These are phyloP conservation scores for Phytomonas francai DNA, from an alignment of 208 protist genomes.

Conservation along the genomic window DNA sequence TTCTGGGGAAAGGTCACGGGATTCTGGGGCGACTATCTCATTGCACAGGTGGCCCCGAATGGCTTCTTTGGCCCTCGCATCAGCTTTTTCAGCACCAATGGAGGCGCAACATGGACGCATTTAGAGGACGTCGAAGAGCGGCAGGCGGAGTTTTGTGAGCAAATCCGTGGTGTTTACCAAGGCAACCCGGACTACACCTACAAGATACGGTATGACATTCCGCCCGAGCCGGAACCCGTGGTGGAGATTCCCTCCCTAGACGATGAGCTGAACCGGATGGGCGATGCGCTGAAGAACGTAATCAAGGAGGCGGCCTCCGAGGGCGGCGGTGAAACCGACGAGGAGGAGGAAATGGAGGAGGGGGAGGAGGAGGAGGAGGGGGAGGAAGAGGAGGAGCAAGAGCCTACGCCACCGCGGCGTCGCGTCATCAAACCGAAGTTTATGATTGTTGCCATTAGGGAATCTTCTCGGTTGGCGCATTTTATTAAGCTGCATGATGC, in stretches of 20 bases:
- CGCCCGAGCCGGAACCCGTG: constrained; percentile 36
- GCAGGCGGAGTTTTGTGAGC: constrained; percentile 73
- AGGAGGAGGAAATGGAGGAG: constrained; percentile 43
- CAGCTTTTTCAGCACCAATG: constrained; percentile 77
- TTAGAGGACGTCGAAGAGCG: constrained; percentile 51
- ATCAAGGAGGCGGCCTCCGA: constrained; percentile 20
- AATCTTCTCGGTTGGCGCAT: constrained; percentile 72
- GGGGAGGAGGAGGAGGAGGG: constrained; percentile 50
- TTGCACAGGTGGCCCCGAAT: constrained; percentile 52
- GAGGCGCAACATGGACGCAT: constrained; percentile 65
- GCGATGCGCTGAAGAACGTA: constrained; percentile 25
- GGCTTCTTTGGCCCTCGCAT: constrained; percentile 54
- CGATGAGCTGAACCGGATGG: constrained; percentile 28
- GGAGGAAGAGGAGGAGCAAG: constrained; percentile 32
- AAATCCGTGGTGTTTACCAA: constrained; percentile 74
- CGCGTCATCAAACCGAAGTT: constrained; percentile 64
- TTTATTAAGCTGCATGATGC: constrained; percentile 78
- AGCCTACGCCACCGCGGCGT: constrained; percentile 17
- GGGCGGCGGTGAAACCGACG: constrained; percentile 43
- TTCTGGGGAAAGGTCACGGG: constrained; percentile 84
- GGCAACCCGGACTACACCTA: constrained; percentile 79
- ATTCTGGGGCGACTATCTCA: constrained; percentile 59
- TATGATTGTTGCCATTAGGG: constrained; percentile 66
- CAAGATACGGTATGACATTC: constrained; percentile 75
- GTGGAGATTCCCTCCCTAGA: constrained; percentile 39